Percentiles rank a stretch among this genome's conserved stretches.
These are phyloP conservation scores for Cryomyces antarcticus DNA, from an alignment of 495 filamentous ascomycete species.

Conservation along the genomic window DNA sequence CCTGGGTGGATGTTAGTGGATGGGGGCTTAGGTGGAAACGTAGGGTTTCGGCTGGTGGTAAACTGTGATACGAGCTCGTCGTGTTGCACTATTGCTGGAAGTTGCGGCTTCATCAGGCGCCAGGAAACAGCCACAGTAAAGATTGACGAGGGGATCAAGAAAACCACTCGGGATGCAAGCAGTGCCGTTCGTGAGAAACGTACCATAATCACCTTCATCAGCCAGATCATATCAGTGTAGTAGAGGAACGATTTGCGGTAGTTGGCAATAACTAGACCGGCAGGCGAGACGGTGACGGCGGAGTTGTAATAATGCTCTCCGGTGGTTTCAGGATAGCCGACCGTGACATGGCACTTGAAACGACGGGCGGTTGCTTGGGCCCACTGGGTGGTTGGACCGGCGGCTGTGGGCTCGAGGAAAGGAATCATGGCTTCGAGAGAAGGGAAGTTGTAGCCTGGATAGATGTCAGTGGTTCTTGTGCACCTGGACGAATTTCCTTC, in stretches of 20 bases:
- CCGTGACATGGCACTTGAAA: constrained; percentile 59
- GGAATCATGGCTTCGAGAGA: constrained; percentile 57
- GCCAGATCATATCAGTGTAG: constrained; percentile 85
- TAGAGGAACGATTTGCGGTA: constrained; percentile 86
- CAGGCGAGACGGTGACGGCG: constrained; percentile 51
- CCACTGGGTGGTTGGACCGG: constrained; percentile 63
- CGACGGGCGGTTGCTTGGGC: constrained; percentile 51
- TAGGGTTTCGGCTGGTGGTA: background rate
- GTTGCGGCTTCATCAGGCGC: constrained; percentile 1
- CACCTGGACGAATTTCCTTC: no score
- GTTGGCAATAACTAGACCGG: constrained; percentile 52
- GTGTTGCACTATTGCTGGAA: background rate
- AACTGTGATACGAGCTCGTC: no score
- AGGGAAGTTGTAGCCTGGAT: constrained; percentile 73
- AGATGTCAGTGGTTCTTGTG: background rate
- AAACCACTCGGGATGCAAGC: constrained; percentile 16
- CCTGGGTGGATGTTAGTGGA: background rate
- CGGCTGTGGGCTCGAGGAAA: constrained; percentile 55
- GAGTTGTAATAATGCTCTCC: constrained; percentile 50
- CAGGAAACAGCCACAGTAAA: no score
- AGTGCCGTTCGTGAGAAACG: constrained; percentile 13
- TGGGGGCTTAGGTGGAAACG: background rate
- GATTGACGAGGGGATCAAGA: no score
- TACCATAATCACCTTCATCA: constrained; percentile 33
- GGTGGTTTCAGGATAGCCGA: constrained; percentile 65